Conservation (phyloP, 331 rosid genomes). For the Pyracantha coccinea region DNA sequence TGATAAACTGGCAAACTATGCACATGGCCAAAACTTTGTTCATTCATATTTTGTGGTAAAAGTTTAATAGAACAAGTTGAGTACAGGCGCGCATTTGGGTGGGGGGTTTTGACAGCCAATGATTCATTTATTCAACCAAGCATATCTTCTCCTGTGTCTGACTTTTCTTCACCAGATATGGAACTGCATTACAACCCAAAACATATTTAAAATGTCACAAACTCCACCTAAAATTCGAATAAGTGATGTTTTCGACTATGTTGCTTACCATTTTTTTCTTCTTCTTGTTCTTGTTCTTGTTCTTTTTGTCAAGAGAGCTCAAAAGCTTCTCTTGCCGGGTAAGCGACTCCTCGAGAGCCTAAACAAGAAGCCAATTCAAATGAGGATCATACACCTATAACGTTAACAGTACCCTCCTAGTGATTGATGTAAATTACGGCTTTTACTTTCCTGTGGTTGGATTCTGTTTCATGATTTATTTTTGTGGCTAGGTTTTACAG, state of each 20-base stretch:
- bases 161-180: constrained; percentile 30
- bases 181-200: constrained; percentile 43
- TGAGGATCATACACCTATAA: background rate
- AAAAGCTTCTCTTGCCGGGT: constrained; percentile 52
- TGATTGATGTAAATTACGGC: too few species aligned
- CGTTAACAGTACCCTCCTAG: too few species aligned
- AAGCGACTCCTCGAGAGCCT: constrained; percentile 71
- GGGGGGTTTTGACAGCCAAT: background rate
- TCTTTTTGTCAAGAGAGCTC: constrained; percentile 56
- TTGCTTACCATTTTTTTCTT: constrained; percentile 36
- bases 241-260: background rate
- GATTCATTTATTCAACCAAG: background rate
- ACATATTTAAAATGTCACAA: background rate
- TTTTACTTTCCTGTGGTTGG: too few species aligned
- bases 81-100: constrained; percentile 17
- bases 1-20: constrained; percentile 12
- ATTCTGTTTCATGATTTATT: too few species aligned
- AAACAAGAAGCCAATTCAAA: constrained; percentile 9
- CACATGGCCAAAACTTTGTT: constrained; percentile 18
- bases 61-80: background rate
- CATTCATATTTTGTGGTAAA: background rate
- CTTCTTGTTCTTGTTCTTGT: constrained; percentile 43
- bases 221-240: background rate
- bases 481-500: too few species aligned
- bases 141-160: background rate